Conservation (phyloP, 768 basidiomycete species). For the Mycena rosella region DNA sequence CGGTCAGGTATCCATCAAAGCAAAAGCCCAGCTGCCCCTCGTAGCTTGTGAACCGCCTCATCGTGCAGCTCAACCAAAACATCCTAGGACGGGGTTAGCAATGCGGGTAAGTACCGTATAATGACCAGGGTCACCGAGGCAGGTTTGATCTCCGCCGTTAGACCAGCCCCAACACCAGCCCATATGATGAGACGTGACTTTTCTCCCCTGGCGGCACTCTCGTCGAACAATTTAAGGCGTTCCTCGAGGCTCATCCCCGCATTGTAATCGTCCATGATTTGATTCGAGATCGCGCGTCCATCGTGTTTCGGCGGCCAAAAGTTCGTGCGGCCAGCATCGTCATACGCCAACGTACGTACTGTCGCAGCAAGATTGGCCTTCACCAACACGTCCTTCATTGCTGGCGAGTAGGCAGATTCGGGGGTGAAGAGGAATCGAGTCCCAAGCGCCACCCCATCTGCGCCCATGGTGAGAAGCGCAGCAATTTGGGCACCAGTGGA, state of each 20-base stretch:
- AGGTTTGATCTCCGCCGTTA: conserved; percentile 49
- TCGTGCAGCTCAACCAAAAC: conserved; percentile 25
- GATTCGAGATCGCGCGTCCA: conserved; percentile 60
- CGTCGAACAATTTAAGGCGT: conserved; percentile 43
- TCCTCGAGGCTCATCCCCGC: conserved; percentile 50
- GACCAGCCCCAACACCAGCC: conserved; percentile 58
- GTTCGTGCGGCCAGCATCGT: conserved; percentile 53
- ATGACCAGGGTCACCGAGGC: conserved; percentile 37
- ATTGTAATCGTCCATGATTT: conserved; percentile 46
- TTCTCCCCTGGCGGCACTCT: conserved; percentile 48
- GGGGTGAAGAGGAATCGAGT: conserved; percentile 70
- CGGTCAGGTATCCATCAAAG: no score
- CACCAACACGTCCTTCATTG: conserved; percentile 42
- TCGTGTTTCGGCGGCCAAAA: conserved; percentile 59
- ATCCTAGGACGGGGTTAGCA: not conserved
- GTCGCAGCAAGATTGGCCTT: conserved; percentile 48
- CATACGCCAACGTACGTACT: conserved; percentile 57
- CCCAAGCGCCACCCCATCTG: conserved; percentile 66
- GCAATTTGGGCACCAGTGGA: conserved; percentile 65
- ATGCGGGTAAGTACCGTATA: no score
- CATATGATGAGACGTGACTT: conserved; percentile 51
- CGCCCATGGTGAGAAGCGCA: conserved; percentile 64
- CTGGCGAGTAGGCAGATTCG: conserved; percentile 51
- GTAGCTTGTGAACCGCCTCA: conserved; percentile 2
- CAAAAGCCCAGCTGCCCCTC: not conserved